A percentile compares a stretch with the other conserved stretches of the same genome.
phyloP scores from a whole-genome alignment of 2,329 filamentous ascomycete genomes.

The Furcasterigmium sp. region DNA sequence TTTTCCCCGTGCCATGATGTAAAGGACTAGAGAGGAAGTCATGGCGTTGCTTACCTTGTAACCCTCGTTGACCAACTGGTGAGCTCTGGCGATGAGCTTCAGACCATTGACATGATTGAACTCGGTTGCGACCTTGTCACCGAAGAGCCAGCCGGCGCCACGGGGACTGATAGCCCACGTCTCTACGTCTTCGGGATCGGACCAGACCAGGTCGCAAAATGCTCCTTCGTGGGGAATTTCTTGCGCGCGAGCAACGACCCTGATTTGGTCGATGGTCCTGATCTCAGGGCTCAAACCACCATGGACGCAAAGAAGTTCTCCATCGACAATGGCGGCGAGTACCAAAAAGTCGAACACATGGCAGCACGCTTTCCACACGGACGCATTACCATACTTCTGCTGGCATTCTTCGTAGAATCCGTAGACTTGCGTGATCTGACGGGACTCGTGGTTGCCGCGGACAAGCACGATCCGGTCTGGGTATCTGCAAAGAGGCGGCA shows the following conservation, averaged over 20 bases:
- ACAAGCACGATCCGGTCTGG: constrained; percentile 93
- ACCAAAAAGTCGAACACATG: constrained; percentile 99
- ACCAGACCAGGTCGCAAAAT: constrained; percentile 98
- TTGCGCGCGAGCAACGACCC: constrained; percentile 94
- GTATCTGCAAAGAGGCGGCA: constrained; percentile 61
- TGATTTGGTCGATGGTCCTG: constrained; percentile 97
- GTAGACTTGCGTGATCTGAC: constrained; percentile 97
- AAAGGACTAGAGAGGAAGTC: constrained; percentile 52
- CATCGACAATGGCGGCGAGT: constrained; percentile 92
- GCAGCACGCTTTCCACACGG: constrained; percentile 99
- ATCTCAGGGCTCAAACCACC: constrained; percentile 87
- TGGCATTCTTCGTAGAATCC: constrained; percentile 99
- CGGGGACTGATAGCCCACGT: constrained; percentile 93
- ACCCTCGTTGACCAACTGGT: constrained; percentile 96
- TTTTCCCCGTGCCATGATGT: too few species aligned
- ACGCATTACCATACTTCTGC: constrained; percentile 96
- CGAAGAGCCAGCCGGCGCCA: constrained; percentile 97
- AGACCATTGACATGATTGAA: constrained; percentile 97
- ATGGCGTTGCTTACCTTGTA: constrained; percentile 67
- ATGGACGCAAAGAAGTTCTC: constrained; percentile 97
- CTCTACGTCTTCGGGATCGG: constrained; percentile 92
- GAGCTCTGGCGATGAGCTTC: constrained; percentile 92
- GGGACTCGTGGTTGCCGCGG: constrained; percentile 94
- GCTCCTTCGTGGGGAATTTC: constrained; percentile 98
- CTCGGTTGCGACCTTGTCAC: constrained; percentile 94